Conservation (phyloP, 176 grass and related monocot species). For the Guadua angustifolia region DNA sequence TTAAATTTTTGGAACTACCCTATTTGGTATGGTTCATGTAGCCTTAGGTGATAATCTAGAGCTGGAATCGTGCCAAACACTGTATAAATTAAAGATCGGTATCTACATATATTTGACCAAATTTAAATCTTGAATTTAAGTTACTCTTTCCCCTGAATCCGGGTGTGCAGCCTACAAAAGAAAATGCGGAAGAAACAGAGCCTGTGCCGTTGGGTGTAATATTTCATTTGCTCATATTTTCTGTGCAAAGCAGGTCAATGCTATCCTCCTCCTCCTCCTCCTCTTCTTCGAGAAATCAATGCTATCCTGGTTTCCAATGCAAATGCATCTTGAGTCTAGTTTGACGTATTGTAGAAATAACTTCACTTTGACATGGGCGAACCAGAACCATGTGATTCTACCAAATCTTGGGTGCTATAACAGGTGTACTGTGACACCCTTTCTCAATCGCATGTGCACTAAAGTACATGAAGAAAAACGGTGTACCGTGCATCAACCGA, state of each 20-base stretch:
- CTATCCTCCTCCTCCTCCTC: background rate
- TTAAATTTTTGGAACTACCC: too few species aligned
- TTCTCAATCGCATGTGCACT: background rate
- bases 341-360: background rate
- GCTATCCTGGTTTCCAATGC: background rate
- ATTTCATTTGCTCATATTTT: background rate
- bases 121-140: background rate
- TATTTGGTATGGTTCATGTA: too few species aligned
- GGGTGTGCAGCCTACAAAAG: background rate
- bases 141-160: background rate
- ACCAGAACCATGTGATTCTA: conserved; percentile 35
- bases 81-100: background rate
- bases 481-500: background rate
- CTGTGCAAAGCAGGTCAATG: background rate
- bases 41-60: too few species aligned
- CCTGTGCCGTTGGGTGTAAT: background rate
- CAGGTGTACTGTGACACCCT: background rate
- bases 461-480: background rate
- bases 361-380: background rate
- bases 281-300: too few species aligned
- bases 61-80: too few species aligned
- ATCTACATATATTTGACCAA: background rate
- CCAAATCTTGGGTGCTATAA: conserved; percentile 6
- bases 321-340: background rate
- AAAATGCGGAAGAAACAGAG: background rate